Base-by-base conservation (phyloP, 192 early-diverging fungal genomes). In the Backusella tuberculispora region DNA sequence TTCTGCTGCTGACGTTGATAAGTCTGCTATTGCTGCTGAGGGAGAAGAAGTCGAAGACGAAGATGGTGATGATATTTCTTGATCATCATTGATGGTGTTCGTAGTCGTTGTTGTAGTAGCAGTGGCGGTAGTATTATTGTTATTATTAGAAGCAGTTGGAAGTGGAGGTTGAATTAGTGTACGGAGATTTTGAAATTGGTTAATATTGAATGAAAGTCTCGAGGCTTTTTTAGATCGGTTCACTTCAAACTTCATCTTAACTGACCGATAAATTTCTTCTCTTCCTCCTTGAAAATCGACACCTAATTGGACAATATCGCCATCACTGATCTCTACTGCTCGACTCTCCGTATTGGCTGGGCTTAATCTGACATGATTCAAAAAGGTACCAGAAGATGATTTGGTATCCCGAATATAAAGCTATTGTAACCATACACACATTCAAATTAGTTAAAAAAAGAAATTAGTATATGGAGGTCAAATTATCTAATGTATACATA, bases 321-420 rank as follows among this genome's bases (percentile, higher is more conserved):
- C 92, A 79, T 92, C 89, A 44, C 90, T 85, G 64, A 96, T 65
- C 47, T 89, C 87, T 43, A 90, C 87, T 37, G 93, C 88, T 60
- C 85, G 69, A 72, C 90, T 92, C 78, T 95, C 94, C 50, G 91
- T 88, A 6, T 89, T 88, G 24, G 91, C 88, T 14, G 93, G 92
- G 78, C 90, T 90, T 37, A 97, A 78, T 34, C 95, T 81, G 83
- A 94, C 88, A 83, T 94, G 88, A 87, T 97, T 97, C 24, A 97
- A 81, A 77, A 96, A 97, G 19, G 95, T 97, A 17, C 95, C 95
- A 38, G 94, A 95, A 9, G 95, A 97, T 21, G 90, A 92, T 69
- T 92, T 92, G 65, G 90, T 91, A 80, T 97, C 95, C 75, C 89
- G 90, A 76, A 96, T 89, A 78, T 83, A 96, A 21, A 96, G 80